Percentiles rank a stretch among this genome's conserved stretches.
Conservation (phyloP, 2,329 filamentous ascomycete genomes). For the Zarea fungicola region DNA sequence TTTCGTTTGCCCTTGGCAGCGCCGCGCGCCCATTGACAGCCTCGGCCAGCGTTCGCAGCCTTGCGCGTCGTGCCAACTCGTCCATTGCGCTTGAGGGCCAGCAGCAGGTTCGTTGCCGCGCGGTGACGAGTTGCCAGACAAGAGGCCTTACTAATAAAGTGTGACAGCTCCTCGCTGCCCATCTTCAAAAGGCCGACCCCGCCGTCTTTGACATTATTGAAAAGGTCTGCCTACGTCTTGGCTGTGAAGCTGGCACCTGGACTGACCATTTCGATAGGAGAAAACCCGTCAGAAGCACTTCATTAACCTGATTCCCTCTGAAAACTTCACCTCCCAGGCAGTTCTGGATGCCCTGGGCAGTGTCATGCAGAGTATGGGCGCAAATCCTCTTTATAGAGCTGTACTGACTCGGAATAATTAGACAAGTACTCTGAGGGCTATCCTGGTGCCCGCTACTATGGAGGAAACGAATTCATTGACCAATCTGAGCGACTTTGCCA, state of each 20-base stretch:
- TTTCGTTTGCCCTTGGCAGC: slow-evolving; percentile 42
- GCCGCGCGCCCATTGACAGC: slow-evolving; percentile 28
- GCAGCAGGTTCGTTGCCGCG: slow-evolving; percentile 44
- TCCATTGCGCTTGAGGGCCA: slow-evolving; percentile 50
- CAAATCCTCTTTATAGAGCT: slow-evolving; percentile 12
- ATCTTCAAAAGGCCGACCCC: slow-evolving; percentile 80
- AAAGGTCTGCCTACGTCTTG: slow-evolving; percentile 56
- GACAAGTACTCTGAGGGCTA: slow-evolving; percentile 99
- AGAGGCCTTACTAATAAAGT: slow-evolving; percentile 6
- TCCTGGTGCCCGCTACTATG: slow-evolving; percentile 92
- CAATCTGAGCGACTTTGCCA: slow-evolving; percentile 86
- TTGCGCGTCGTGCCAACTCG: slow-evolving; percentile 37
- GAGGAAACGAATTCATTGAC: slow-evolving; percentile 94
- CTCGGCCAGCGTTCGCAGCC: slow-evolving; percentile 18
- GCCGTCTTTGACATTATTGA: slow-evolving; percentile 84
- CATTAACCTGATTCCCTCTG: slow-evolving; percentile 93
- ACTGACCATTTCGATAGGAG: slow-evolving; percentile 54
- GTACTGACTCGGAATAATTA: slow-evolving; percentile 34
- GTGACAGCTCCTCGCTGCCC: slow-evolving; percentile 67
- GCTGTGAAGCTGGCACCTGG: not conserved
- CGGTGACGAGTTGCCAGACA: no score
- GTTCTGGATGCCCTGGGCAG: slow-evolving; percentile 88
- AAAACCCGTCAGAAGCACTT: slow-evolving; percentile 96
- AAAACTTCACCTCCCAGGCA: slow-evolving; percentile 92
- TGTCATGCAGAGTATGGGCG: slow-evolving; percentile 78